Percentiles rank a stretch among this genome's conserved stretches.
Evolutionary conservation across 306 rosid genomes (phyloP).

Genomic region (Medicago arabica): DNA sequence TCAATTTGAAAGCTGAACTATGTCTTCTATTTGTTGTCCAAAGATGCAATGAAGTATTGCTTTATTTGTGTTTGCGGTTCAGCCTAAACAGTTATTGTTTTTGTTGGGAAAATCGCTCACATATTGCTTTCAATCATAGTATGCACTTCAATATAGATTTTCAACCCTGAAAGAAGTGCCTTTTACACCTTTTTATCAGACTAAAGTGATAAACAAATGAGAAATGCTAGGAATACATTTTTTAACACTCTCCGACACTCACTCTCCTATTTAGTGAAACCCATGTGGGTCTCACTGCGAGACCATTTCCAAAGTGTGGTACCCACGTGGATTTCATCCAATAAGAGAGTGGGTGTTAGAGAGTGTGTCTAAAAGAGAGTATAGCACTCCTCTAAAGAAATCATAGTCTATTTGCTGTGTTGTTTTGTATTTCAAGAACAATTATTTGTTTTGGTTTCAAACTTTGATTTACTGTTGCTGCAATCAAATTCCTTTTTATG

Average conservation of each 20-base stretch:
- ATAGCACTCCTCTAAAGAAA: background rate
- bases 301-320: no score
- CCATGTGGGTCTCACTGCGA: no score
- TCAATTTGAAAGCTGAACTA: slow-evolving; percentile 12
- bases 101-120: slow-evolving; percentile 1
- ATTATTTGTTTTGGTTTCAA: slow-evolving; percentile 16
- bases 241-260: no score
- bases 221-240: no score
- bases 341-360: no score
- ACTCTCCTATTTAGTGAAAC: no score
- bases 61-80: slow-evolving; percentile 33
- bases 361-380: no score
- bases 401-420: slow-evolving; percentile 4
- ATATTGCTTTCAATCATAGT: slow-evolving; percentile 14
- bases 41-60: slow-evolving; percentile 11
- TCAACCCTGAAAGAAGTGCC: slow-evolving; percentile 14
- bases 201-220: background rate
- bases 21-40: slow-evolving; percentile 19
- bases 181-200: slow-evolving; percentile 18
- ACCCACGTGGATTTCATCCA: no score
- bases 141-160: background rate
- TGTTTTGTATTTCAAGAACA: slow-evolving; percentile 7
- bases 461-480: slow-evolving; percentile 36
- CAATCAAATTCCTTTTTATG: slow-evolving; percentile 25
- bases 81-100: slow-evolving; percentile 5